Evolutionary conservation across 345 rosid species (phyloP).

Genomic region (Crucihimalaya himalaica): DNA sequence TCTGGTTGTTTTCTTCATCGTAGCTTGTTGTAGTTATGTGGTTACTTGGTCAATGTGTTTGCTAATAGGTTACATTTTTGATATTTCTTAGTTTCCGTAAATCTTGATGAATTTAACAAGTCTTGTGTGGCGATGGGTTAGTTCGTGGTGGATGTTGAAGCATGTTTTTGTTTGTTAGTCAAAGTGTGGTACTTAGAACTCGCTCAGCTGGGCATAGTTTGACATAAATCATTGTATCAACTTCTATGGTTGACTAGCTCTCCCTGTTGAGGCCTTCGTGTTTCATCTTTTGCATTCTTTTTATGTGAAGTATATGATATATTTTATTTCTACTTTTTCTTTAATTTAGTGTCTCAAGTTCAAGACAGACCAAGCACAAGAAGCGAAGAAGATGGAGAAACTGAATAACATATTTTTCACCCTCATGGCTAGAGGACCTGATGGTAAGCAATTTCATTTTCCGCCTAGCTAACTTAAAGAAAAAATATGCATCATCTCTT

Average conservation of each 20-base stretch:
- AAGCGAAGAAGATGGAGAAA: slow-evolving; percentile 98
- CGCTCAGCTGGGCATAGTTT: not conserved
- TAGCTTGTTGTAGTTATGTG: not conserved
- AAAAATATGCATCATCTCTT: not conserved
- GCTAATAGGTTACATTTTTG: not conserved
- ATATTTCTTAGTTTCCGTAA: not conserved
- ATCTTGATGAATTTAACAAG: not conserved
- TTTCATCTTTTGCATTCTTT: not conserved
- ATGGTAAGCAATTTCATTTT: slow-evolving; percentile 53
- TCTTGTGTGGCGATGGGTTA: not conserved
- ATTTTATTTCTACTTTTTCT: not conserved
- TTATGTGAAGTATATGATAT: not conserved
- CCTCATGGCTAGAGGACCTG: slow-evolving; percentile 91
- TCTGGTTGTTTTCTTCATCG: not conserved
- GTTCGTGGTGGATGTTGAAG: slow-evolving; percentile 13
- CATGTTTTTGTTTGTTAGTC: slow-evolving; percentile 20
- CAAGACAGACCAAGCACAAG: slow-evolving; percentile 97
- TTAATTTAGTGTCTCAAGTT: slow-evolving; percentile 82
- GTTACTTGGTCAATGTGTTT: slow-evolving; percentile 3
- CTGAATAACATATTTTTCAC: slow-evolving; percentile 89
- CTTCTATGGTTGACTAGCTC: slow-evolving; percentile 12
- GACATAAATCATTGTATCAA: not conserved
- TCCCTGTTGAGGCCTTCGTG: not conserved
- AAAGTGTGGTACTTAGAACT: not conserved
- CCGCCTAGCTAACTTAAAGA: not conserved